These are phyloP conservation scores for Microcyclospora tardicrescens DNA, from an alignment of 2,329 filamentous ascomycete genomes.

Conservation along the genomic window DNA sequence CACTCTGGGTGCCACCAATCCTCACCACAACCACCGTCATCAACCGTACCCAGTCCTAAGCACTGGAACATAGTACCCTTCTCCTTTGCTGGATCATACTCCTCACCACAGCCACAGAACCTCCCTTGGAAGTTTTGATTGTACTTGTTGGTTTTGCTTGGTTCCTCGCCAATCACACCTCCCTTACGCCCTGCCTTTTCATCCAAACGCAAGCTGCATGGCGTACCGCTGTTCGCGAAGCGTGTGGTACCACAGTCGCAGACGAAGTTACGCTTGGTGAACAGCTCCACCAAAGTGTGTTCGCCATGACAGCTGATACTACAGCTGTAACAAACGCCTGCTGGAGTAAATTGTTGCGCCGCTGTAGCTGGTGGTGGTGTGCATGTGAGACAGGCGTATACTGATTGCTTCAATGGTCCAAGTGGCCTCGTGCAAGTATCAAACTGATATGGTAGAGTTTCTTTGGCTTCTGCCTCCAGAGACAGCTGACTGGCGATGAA, in stretches of 20 bases:
- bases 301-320: conserved; percentile 95
- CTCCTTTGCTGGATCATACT: conserved; percentile 79
- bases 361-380: conserved; percentile 59
- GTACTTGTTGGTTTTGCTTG: conserved; percentile 67
- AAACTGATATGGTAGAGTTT: conserved; percentile 91
- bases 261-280: conserved; percentile 86
- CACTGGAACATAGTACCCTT: conserved; percentile 99
- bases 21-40: conserved; percentile 83
- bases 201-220: conserved; percentile 66
- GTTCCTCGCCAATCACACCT: conserved; percentile 60
- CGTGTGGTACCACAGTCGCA: conserved; percentile 92
- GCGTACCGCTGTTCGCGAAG: conserved; percentile 48
- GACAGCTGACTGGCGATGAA: conserved; percentile 83
- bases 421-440: conserved; percentile 86
- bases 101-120: conserved; percentile 80
- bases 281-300: conserved; percentile 87
- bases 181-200: conserved; percentile 62
- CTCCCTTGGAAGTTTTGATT: conserved; percentile 90
- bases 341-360: conserved; percentile 53
- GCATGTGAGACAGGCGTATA: conserved; percentile 91
- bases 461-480: conserved; percentile 87
- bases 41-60: conserved; percentile 64
- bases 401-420: conserved; percentile 70
- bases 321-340: conserved; percentile 90
- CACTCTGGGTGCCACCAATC: conserved; percentile 98